Evolutionary conservation across 805 yeast species (phyloP).

Genomic region (Huiozyma sinensis): DNA sequence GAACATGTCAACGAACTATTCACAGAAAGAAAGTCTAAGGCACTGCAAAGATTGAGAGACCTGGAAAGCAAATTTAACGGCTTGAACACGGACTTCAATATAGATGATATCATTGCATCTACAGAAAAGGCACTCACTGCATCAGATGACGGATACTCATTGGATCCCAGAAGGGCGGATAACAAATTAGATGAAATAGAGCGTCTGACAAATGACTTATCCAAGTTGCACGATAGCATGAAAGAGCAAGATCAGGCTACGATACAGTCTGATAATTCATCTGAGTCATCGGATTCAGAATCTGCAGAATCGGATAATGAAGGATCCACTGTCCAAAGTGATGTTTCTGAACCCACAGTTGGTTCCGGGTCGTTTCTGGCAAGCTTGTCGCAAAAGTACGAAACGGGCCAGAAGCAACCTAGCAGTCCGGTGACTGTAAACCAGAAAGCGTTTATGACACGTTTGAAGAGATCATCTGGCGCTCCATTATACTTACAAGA

Average conservation of each 20-base stretch:
- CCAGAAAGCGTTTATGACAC: constrained; percentile 20
- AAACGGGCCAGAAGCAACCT: constrained; percentile 16
- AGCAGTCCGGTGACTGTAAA: constrained; percentile 3
- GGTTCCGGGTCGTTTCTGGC: constrained; percentile 24
- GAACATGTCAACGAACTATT: constrained; percentile 44
- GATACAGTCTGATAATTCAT: background rate
- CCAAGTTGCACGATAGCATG: constrained; percentile 7
- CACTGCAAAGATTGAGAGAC: constrained; percentile 60
- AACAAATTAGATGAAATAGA: constrained; percentile 18
- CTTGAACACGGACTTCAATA: constrained; percentile 46
- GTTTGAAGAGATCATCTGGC: constrained; percentile 20
- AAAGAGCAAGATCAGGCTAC: background rate
- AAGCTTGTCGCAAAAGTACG: constrained; percentile 25
- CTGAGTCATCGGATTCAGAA: constrained; percentile 6
- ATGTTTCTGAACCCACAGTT: constrained; percentile 5
- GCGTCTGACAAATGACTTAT: constrained; percentile 16
- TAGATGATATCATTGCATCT: constrained; percentile 4
- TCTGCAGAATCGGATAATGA: constrained; percentile 6
- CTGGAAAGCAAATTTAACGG: constrained; percentile 59
- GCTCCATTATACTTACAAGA: constrained; percentile 20
- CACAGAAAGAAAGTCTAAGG: constrained; percentile 50
- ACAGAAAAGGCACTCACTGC: background rate
- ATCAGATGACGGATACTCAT: constrained; percentile 2
- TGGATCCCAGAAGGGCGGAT: constrained; percentile 19
- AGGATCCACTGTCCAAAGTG: constrained; percentile 2